Base-by-base conservation (phyloP, 2,329 filamentous ascomycete genomes). In the Diplodia scrobiculata region DNA sequence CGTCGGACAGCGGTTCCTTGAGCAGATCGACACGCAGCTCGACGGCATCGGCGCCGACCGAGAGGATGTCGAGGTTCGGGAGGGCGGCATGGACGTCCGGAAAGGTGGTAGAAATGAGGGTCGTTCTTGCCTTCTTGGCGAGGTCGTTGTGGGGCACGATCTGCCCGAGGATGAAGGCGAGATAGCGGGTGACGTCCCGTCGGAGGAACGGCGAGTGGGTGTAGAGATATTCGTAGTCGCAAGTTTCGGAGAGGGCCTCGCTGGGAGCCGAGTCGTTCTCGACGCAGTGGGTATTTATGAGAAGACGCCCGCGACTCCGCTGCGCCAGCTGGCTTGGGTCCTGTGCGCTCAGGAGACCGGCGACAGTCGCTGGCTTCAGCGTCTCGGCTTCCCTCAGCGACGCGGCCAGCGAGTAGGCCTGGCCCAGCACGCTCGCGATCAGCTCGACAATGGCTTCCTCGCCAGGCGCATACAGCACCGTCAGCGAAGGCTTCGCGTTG, bases 141-240 rank as follows among this genome's bases (percentile, higher is more conserved):
- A 96, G 80, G 66, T 90, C 88, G 71, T 90, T 87, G 74, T 96
- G 91, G 66, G 90, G 89, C 72, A 86, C 89, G 69, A 89, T 88
- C 78, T 95, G 91, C 10, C 91, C 91, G 29, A 95, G 80, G 5
- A 90, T 88, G 73, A 95, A 89, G 5, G 91, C 90, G 29, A 92
- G 84, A 73, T 93, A 95, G 45, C 91, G 86, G 10, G 91, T 87
- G 53, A 95, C 80, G 73, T 95, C 91, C 66, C 91, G 84, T 32
- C 91, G 86, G 68, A 89, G 87, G 75, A 90, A 91, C 0, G 89
- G 85, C 9, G 84, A 83, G 68, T 88, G 85, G 3, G 89, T 91
- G 79, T 95, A 96, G 21, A 96, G 83, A 71, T 94, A 95, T 75
- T 96, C 91, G 78, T 94, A 95, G 78, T 95, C 90, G 79, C 90